phyloP scores from a whole-genome alignment of 2,329 filamentous ascomycete species.

The Fusarium oxysporum region DNA sequence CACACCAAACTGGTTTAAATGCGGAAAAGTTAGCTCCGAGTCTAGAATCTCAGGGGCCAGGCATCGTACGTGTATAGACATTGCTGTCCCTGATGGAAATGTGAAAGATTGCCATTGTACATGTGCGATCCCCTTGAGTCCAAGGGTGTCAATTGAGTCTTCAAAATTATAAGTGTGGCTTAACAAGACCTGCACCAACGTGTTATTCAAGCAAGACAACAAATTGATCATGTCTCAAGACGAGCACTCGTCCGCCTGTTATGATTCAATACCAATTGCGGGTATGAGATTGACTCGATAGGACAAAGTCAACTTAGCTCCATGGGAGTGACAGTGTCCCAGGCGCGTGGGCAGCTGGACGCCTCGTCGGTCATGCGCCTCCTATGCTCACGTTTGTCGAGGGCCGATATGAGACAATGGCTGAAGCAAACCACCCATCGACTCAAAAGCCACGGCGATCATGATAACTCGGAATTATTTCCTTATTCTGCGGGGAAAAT shows the following conservation, averaged over 20 bases:
- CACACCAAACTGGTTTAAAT: conserved; percentile 29
- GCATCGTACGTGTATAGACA: neutral
- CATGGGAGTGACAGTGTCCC: conserved; percentile 32
- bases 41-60: conserved; percentile 19
- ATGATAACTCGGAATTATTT: conserved; percentile 9
- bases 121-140: neutral
- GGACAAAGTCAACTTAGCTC: conserved; percentile 16
- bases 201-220: neutral
- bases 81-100: neutral
- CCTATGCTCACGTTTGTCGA: conserved; percentile 25
- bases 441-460: conserved; percentile 20
- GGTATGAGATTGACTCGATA: conserved; percentile 14
- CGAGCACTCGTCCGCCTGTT: neutral
- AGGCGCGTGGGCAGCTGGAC: conserved; percentile 22
- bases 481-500: conserved; percentile 25
- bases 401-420: conserved; percentile 31
- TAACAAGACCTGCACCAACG: neutral
- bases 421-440: conserved; percentile 3
- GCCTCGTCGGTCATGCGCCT: conserved; percentile 38
- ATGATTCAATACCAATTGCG: conserved; percentile 12
- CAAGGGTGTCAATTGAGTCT: neutral
- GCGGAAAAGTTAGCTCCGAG: conserved; percentile 10
- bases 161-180: neutral
- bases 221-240: conserved; percentile 7
- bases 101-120: neutral